Percentiles rank a stretch among this genome's conserved stretches.
These are phyloP conservation scores for Diospyros lotus DNA, from an alignment of 148 eudicot species.

Conservation along the genomic window DNA sequence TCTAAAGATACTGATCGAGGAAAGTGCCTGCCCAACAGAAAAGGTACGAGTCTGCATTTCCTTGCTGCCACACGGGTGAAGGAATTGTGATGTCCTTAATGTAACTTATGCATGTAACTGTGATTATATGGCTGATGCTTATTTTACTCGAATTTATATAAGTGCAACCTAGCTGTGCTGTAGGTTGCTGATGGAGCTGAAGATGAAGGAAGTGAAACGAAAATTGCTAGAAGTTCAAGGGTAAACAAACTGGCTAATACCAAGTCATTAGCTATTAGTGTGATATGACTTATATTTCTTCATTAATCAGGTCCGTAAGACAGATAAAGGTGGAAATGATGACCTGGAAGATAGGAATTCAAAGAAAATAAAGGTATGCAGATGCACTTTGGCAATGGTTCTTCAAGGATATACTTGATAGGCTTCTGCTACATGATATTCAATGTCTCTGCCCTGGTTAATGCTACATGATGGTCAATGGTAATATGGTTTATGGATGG, in stretches of 20 bases:
- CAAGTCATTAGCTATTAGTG: slow-evolving; percentile 3
- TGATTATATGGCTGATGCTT: not conserved
- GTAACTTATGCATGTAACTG: not conserved
- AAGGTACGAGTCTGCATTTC: slow-evolving; percentile 10
- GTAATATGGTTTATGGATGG: not conserved
- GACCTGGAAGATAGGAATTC: slow-evolving; percentile 21
- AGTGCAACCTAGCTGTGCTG: not conserved
- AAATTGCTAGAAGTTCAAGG: slow-evolving; percentile 1
- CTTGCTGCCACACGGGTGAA: too few species aligned
- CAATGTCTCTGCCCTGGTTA: not conserved
- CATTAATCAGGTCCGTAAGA: slow-evolving; percentile 18
- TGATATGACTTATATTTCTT: not conserved
- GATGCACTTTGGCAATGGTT: not conserved
- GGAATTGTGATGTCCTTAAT: not conserved
- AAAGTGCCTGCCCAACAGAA: slow-evolving; percentile 13
- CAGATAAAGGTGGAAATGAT: slow-evolving; percentile 25
- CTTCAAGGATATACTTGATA: not conserved
- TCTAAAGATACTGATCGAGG: slow-evolving; percentile 37
- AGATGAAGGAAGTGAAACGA: slow-evolving; percentile 6
- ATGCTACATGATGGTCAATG: not conserved
- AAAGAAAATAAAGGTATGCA: slow-evolving; percentile 46
- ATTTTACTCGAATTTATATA: not conserved
- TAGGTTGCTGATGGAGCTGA: slow-evolving; percentile 6
- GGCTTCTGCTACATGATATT: not conserved
- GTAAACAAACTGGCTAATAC: slow-evolving; percentile 17